Evolutionary conservation across 2,329 filamentous ascomycete species (phyloP).

Genomic region (Talaromyces amestolkiae): DNA sequence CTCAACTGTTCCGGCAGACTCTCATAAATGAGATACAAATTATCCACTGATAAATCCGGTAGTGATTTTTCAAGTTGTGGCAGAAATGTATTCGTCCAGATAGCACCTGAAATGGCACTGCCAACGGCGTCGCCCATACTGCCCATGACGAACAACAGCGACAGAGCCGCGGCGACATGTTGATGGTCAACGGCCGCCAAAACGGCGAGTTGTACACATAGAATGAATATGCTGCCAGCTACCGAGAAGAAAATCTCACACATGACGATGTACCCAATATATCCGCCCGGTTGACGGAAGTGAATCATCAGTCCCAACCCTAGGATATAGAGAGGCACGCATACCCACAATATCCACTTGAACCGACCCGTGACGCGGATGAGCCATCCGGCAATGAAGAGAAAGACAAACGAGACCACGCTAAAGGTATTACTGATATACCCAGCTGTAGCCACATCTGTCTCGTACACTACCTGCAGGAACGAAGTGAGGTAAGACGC

Average conservation of each 20-base stretch:
- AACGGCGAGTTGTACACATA: slow-evolving; percentile 53
- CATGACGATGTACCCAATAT: slow-evolving; percentile 53
- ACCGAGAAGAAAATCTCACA: slow-evolving; percentile 56
- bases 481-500: slow-evolving; percentile 35
- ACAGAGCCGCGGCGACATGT: slow-evolving; percentile 52
- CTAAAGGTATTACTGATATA: slow-evolving; percentile 51
- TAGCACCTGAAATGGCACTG: slow-evolving; percentile 30
- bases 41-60: slow-evolving; percentile 27
- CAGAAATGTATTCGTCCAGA: slow-evolving; percentile 49
- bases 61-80: slow-evolving; percentile 44
- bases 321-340: slow-evolving; percentile 50
- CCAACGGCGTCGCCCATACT: slow-evolving; percentile 37
- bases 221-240: slow-evolving; percentile 50
- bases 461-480: slow-evolving; percentile 36
- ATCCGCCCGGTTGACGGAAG: slow-evolving; percentile 48
- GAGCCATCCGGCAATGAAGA: slow-evolving; percentile 51
- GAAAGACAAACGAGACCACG: slow-evolving; percentile 54
- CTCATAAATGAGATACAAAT: slow-evolving; percentile 19
- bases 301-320: slow-evolving; percentile 53
- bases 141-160: slow-evolving; percentile 38
- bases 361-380: slow-evolving; percentile 51
- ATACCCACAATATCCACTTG: slow-evolving; percentile 51
- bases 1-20: slow-evolving; percentile 20
- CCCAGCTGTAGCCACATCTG: slow-evolving; percentile 32
- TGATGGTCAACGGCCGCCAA: slow-evolving; percentile 53